Evolutionary conservation across 768 basidiomycete genomes (phyloP).

Genomic region (Suillus bovinus): DNA sequence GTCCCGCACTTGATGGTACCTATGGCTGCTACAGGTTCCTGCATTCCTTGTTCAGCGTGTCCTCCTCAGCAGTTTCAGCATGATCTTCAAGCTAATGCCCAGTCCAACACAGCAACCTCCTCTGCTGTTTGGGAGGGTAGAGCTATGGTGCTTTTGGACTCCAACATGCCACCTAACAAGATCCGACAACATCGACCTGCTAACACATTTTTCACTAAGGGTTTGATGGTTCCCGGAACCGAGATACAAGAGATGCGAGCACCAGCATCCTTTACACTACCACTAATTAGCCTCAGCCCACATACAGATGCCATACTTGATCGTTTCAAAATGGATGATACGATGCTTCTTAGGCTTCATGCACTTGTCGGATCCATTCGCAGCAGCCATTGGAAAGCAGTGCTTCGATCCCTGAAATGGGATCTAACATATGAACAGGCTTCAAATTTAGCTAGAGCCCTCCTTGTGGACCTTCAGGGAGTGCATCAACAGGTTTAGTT

Average conservation of each 20-base stretch:
- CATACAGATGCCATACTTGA: slow-evolving; percentile 10
- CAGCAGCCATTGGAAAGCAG: slow-evolving; percentile 11
- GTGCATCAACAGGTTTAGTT: background rate
- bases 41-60: background rate
- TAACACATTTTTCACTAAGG: background rate
- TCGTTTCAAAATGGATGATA: slow-evolving; percentile 7
- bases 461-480: background rate
- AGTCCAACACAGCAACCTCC: background rate
- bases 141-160: background rate
- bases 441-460: background rate
- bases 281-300: slow-evolving; percentile 12
- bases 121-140: background rate
- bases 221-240: background rate
- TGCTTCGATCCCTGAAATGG: background rate
- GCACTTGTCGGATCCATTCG: background rate
- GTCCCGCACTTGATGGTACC: background rate
- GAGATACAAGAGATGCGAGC: background rate
- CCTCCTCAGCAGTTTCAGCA: background rate
- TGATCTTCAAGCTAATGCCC: background rate
- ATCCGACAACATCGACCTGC: background rate
- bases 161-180: background rate
- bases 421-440: background rate
- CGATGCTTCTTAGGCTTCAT: background rate
- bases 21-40: background rate
- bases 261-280: background rate